Evolutionary conservation across 441 rosid species (phyloP), one percentile per base, ranked within the genome.

Genomic region (Flueggea neowawraea): DNA sequence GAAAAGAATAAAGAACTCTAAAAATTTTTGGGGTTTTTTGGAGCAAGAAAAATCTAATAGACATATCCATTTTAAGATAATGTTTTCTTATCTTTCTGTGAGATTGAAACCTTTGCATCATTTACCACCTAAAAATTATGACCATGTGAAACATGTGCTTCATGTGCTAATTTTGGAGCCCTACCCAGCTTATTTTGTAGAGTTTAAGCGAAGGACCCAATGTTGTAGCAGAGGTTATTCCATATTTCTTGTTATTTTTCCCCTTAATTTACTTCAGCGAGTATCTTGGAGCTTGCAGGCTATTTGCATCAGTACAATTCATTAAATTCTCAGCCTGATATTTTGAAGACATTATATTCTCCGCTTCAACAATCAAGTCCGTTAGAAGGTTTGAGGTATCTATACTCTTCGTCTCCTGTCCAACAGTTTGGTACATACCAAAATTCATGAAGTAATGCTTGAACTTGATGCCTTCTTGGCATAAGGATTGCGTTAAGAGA

Each of bases 291-390:
- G 51, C 60, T 62, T 70, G 78, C 87, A 94, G 99, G 96, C 70
- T 89, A 91, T 71, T 76, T 94, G 17, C 88, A 89, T 66, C 88
- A 81, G 75, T 94, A 94, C 80, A 94, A 91, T 70, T 87, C 94
- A 0, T 65, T 90, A 62, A 83, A 94, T 71, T 91, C 99, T 62
- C 83, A 89, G 68, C 99, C 99, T 66, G 99, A 94, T 75, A 93
- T 94, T 64, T 80, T 91, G 83, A 94, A 91, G 71, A 85, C 99
- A 52, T 69, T 94, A 44, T 94, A 91, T 81, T 94, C 99, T 67
- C 97, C 97, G 63, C 97, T 94, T 74, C 99, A 94, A 73, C 90
- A 85, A 54, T 85, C 95, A 69, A 94, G 97, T 77, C 71, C 99
- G 60, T 82, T 94, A 81, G 99, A 94, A 80, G 88, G 88, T 64